Conservation (phyloP, 805 yeast species). For the Kodamaea fukazawae region DNA sequence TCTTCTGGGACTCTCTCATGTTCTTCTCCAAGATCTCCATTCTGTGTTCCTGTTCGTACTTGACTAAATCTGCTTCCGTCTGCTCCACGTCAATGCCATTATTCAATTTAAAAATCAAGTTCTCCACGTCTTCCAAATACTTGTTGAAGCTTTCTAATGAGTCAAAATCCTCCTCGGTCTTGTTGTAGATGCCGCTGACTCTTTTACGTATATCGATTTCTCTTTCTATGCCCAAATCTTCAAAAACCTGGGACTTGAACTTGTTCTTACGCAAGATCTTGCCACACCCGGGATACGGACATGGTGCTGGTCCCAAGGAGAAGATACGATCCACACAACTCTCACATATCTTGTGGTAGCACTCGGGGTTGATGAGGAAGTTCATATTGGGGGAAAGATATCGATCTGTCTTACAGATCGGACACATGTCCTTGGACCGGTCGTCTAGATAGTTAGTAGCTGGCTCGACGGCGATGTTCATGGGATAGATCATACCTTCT, state of each 20-base stretch:
- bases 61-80: constrained; percentile 62
- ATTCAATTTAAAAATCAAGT: constrained; percentile 70
- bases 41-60: constrained; percentile 72
- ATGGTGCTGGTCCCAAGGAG: constrained; percentile 92
- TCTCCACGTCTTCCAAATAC: constrained; percentile 83
- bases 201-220: constrained; percentile 89
- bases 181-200: constrained; percentile 75
- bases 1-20: constrained; percentile 57
- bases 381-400: constrained; percentile 91
- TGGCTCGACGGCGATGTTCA: not conserved
- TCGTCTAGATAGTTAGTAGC: constrained; percentile 34
- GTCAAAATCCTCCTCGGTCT: constrained; percentile 70
- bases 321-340: constrained; percentile 95
- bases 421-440: constrained; percentile 79
- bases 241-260: constrained; percentile 91
- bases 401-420: constrained; percentile 93
- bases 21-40: constrained; percentile 75
- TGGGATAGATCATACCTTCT: not conserved
- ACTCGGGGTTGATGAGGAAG: constrained; percentile 92
- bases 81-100: constrained; percentile 66
- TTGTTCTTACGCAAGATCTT: constrained; percentile 81
- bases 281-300: constrained; percentile 91
- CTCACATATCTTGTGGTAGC: constrained; percentile 96
- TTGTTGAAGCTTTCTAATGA: constrained; percentile 60
- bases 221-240: constrained; percentile 82